Base-by-base conservation (phyloP, 352 stramenopile species). In the Phytophthora palmivora region DNA sequence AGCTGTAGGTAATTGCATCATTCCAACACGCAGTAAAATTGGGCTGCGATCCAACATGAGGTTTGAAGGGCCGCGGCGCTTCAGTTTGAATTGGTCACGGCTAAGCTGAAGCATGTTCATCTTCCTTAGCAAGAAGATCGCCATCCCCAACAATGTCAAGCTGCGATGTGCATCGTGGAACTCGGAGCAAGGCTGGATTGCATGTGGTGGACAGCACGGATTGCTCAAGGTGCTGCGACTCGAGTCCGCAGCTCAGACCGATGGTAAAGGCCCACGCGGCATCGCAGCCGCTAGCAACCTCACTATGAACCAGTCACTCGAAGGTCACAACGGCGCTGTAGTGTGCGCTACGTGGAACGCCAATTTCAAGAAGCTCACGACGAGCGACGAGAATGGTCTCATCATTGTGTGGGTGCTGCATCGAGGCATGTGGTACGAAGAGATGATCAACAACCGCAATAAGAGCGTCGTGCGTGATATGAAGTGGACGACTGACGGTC, bases 401-500 rank as follows among this genome's bases (percentile, higher is more conserved):
- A 98, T 98, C 73, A 98, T 98, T 54, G 94, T 98, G 9, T 98
- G 94, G 95, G 96, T 98, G 67, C 80, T 98, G 52, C 94, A 98
- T 61, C 82, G 85, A 49, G 84, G 90, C 37, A 94, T 96, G 75
- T 98, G 94, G 92, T 98, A 95, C 75, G 95, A 98, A 58, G 94
- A 98, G 70, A 98, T 98, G 94, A 98, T 98, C 66, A 98, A 98
- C 78, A 98, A 98, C 73, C 78, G 94, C 54, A 98, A 98, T 78
- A 98, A 97, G 67, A 96, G 78, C 58, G 92, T 97, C 33, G 94
- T 98, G 30, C 72, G 72, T 12, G 92, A 97, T 65, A 98, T 98
- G 92, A 97, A 97, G 70, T 98, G 94, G 94, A 98, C 91, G 6
- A 87, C 83, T 6, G 90, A 98, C 74, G 94, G 95, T 0, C 79